Percentiles rank a stretch among this genome's conserved stretches.
These are phyloP conservation scores for Thraustochytrium sp. DNA, from an alignment of 352 stramenopile species.

Conservation along the genomic window DNA sequence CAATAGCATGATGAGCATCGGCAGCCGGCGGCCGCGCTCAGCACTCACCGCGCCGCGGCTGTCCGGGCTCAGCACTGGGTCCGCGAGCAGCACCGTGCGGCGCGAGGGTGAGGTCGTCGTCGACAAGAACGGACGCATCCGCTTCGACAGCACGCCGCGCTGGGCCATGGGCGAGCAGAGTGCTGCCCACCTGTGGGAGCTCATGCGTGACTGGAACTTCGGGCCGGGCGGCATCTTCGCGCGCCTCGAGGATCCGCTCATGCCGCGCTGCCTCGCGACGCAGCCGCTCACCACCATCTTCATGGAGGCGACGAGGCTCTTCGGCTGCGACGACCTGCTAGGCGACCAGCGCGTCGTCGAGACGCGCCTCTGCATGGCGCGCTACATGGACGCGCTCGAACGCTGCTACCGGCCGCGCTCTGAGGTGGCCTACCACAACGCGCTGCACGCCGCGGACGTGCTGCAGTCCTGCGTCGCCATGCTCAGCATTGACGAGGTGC, in stretches of 20 bases:
- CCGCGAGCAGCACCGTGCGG: not conserved
- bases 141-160: not conserved
- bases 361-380: not conserved
- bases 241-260: slow-evolving; percentile 3
- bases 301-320: not conserved
- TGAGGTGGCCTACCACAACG: slow-evolving; percentile 78
- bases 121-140: not conserved
- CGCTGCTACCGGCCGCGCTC: not conserved
- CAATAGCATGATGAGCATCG: too few relatives aligned
- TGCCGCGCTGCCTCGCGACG: not conserved
- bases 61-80: not conserved
- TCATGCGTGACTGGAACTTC: slow-evolving; percentile 16
- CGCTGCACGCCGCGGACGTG: slow-evolving; percentile 76
- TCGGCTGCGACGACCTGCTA: not conserved
- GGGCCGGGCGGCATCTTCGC: slow-evolving; percentile 23
- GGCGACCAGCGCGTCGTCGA: not conserved
- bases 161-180: not conserved
- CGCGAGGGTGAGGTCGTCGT: not conserved
- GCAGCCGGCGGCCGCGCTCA: not conserved
- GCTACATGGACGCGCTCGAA: not conserved
- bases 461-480: slow-evolving; percentile 79
- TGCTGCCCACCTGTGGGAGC: not conserved
- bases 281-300: slow-evolving; percentile 31
- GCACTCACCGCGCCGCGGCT: not conserved
- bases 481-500: slow-evolving; percentile 63